These are phyloP conservation scores for Aspergillus costaricaensis DNA, from an alignment of 2,329 filamentous ascomycete genomes.

Conservation along the genomic window DNA sequence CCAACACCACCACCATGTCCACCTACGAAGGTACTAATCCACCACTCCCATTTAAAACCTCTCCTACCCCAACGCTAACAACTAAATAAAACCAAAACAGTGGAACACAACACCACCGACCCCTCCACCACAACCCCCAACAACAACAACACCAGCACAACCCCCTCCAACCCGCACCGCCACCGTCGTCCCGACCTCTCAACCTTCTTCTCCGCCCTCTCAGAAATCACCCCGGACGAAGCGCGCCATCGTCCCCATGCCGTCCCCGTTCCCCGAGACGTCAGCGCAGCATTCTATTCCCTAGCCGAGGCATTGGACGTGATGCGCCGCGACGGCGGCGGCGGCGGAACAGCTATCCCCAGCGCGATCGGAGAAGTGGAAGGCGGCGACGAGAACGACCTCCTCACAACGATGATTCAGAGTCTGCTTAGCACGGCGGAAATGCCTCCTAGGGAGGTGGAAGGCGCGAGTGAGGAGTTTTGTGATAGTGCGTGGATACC, in stretches of 20 bases:
- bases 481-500: constrained; percentile 49
- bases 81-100: constrained; percentile 27
- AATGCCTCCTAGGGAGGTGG: constrained; percentile 60
- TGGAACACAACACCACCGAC: constrained; percentile 46
- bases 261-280: constrained; percentile 61
- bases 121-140: constrained; percentile 15
- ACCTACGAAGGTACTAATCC: constrained; percentile 42
- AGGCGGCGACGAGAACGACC: constrained; percentile 35
- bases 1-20: constrained; percentile 38
- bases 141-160: constrained; percentile 18
- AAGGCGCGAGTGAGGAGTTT: constrained; percentile 64
- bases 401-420: constrained; percentile 59
- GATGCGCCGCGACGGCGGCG: constrained; percentile 52
- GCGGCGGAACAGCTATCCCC: not conserved
- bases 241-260: constrained; percentile 55
- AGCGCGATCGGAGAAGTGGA: not conserved
- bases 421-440: constrained; percentile 58
- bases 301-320: constrained; percentile 63
- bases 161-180: constrained; percentile 21
- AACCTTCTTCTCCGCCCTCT: constrained; percentile 64
- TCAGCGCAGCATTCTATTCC: constrained; percentile 60
- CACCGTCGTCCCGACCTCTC: constrained; percentile 63
- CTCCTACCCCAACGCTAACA: no score
- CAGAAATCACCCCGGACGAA: constrained; percentile 55
- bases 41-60: not conserved